phyloP scores from a whole-genome alignment of 1,284 basidiomycete genomes.

The Apiotrichum gracile region DNA sequence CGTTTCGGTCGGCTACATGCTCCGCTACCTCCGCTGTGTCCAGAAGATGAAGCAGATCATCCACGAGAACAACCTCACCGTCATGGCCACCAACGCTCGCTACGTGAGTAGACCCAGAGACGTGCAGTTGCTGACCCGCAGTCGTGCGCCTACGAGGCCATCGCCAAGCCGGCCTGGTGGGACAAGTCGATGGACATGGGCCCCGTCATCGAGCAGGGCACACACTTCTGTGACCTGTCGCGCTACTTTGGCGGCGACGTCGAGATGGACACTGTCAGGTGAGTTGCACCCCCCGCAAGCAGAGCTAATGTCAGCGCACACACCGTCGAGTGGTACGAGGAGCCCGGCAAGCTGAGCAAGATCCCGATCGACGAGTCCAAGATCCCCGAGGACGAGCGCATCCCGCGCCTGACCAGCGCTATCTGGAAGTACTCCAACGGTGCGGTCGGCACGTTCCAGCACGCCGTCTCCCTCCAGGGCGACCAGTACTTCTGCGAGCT shows the following conservation, averaged over 20 bases:
- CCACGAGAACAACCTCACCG: conserved; percentile 87
- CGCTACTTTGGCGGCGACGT: conserved; percentile 98
- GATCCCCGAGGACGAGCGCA: conserved; percentile 46
- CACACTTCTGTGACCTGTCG: conserved; percentile 64
- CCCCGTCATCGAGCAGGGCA: conserved; percentile 94
- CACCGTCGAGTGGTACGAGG: conserved; percentile 85
- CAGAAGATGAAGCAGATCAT: conserved; percentile 98
- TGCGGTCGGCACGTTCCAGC: conserved; percentile 82
- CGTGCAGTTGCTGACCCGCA: conserved; percentile 16
- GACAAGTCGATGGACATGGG: conserved; percentile 76
- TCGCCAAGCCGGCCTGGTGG: conserved; percentile 95
- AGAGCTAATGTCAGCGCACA: conserved; percentile 54
- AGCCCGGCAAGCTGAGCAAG: conserved; percentile 76
- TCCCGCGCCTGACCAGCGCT: conserved; percentile 46
- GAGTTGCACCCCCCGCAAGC: conserved; percentile 11
- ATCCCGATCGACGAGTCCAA: conserved; percentile 52
- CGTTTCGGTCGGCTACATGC: conserved; percentile 87
- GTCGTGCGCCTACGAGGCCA: conserved; percentile 77
- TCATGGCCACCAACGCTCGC: conserved; percentile 93
- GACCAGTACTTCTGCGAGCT: conserved; percentile 87
- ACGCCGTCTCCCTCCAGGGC: conserved; percentile 82
- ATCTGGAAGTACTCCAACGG: conserved; percentile 77
- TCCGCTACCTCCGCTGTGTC: conserved; percentile 87
- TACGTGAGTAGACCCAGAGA: conserved; percentile 56
- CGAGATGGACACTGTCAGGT: conserved; percentile 70